Conservation (phyloP, 352 stramenopile genomes). For the Phytophthora boehmeriae region DNA sequence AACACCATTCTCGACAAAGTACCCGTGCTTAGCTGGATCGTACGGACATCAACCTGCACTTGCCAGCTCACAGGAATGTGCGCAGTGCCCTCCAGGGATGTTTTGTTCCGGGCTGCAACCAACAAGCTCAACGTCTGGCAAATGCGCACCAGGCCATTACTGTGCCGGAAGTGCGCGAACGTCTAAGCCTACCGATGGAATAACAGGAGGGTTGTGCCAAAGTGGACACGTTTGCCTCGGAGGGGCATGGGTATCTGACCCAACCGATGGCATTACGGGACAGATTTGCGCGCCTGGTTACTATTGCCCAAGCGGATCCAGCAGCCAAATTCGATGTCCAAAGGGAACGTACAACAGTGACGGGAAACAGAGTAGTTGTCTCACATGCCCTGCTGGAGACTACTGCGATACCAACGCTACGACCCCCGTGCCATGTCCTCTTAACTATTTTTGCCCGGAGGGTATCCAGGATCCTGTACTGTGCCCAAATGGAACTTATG, state of each 20-base stretch:
- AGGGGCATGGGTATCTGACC: slow-evolving; percentile 52
- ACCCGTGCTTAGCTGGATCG: slow-evolving; percentile 61
- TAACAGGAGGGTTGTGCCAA: slow-evolving; percentile 55
- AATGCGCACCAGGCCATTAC: slow-evolving; percentile 71
- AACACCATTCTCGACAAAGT: slow-evolving; percentile 52
- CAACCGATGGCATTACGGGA: slow-evolving; percentile 62
- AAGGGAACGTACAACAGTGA: slow-evolving; percentile 76
- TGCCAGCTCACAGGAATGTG: slow-evolving; percentile 47
- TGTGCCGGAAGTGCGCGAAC: slow-evolving; percentile 57
- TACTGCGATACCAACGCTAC: slow-evolving; percentile 79
- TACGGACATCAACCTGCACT: slow-evolving; percentile 60
- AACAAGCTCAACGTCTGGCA: slow-evolving; percentile 57
- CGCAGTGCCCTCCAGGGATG: slow-evolving; percentile 62
- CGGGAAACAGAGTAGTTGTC: slow-evolving; percentile 50
- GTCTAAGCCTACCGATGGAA: slow-evolving; percentile 42
- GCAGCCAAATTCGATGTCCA: slow-evolving; percentile 50
- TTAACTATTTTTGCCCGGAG: slow-evolving; percentile 73
- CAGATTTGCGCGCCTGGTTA: slow-evolving; percentile 62
- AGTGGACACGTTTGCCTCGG: slow-evolving; percentile 70
- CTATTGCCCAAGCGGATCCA: slow-evolving; percentile 72
- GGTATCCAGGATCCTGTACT: slow-evolving; percentile 51
- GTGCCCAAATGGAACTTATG: slow-evolving; percentile 86
- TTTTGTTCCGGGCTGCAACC: slow-evolving; percentile 77
- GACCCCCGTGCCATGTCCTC: slow-evolving; percentile 52
- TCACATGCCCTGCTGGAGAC: slow-evolving; percentile 55